A percentile compares a stretch with the other conserved stretches of the same genome.
Conservation (phyloP, 2,329 filamentous ascomycete species). For the Arthrinium phaeospermum region DNA sequence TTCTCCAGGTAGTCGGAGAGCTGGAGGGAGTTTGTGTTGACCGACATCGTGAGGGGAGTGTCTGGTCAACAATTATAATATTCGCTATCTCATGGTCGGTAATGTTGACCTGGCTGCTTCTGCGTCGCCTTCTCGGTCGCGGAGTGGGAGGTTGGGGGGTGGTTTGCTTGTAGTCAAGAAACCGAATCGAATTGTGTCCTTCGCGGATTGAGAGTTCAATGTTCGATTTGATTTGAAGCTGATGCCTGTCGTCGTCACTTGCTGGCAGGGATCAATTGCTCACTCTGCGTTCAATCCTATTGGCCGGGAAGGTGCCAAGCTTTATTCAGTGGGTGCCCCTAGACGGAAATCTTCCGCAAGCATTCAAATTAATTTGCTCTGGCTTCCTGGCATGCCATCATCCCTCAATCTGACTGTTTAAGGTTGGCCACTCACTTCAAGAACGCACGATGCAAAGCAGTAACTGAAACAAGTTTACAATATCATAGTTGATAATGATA, state of each 20-base stretch:
- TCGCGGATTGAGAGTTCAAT: not conserved
- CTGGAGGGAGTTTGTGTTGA: conserved; percentile 52
- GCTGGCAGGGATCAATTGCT: conserved; percentile 2
- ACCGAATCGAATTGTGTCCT: not conserved
- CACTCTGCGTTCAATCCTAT: not conserved
- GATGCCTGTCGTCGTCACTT: conserved; percentile 10
- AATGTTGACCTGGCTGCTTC: not conserved
- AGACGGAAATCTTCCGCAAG: conserved; percentile 4
- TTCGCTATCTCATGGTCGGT: conserved; percentile 14
- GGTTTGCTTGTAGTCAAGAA: not conserved
- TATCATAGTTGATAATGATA: no score
- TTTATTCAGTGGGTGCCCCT: not conserved
- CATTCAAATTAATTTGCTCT: not conserved
- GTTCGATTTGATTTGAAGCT: not conserved
- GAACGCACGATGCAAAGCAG: not conserved
- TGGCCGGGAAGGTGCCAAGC: not conserved
- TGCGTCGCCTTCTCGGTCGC: not conserved
- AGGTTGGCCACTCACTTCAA: not conserved
- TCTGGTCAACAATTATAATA: conserved; percentile 1
- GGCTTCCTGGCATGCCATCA: not conserved
- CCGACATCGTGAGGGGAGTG: conserved; percentile 34
- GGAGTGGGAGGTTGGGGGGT: not conserved
- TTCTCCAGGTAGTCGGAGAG: conserved; percentile 92
- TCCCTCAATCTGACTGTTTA: not conserved
- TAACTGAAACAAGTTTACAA: no score